Evolutionary conservation across 192 early-diverging fungal species (phyloP), one percentile per base, ranked within the genome.

Genomic region (Backusella liffmaniae): DNA sequence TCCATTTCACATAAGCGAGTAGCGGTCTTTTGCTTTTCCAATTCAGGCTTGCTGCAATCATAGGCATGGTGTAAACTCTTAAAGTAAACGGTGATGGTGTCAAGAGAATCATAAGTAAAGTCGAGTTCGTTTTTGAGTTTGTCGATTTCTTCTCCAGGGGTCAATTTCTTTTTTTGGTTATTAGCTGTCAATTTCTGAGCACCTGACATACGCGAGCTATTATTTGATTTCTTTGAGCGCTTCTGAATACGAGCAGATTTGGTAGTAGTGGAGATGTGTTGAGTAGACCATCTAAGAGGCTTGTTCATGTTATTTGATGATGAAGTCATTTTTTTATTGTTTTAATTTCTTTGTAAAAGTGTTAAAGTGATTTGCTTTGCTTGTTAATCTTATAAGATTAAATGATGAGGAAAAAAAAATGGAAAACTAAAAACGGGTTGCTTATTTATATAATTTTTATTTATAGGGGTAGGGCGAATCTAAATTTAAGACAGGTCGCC

Each of bases 71-170:
- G 73, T 26, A 82, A 42, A 37, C 77, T 78, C n/a, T 82, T 70
- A 41, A 78, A 76, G 51, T 74, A 67, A 35, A 82, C 80, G n/a
- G 30, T 72, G 59, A 82, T 78, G 26, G 80, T 82, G 29, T 77
- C 80, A 16, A 82, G 26, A 3, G 73, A 62, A 39, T 82, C 80
- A 21, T 74, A 72, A 23, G 80, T 70, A 30, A 75, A 82, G 16
- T 73, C 73, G 3, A 82, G 49, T 32, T 82, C 80, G 16, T 56
- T 69, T 67, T 77, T 72, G 44, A 81, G 23, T 23, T 75, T 74
- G 6, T 76, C 75, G 16, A 76, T 72, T 29, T 80, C 74, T 62
- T 66, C 56, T 62, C 56, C 56, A 62, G 56, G 56, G 56, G 56
- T 2, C 56, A 62, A 62, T 62, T 62, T 62, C 56, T 62, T 62